Evolutionary conservation across 441 rosid genomes (phyloP).

Genomic region (Gossypium aridum): DNA sequence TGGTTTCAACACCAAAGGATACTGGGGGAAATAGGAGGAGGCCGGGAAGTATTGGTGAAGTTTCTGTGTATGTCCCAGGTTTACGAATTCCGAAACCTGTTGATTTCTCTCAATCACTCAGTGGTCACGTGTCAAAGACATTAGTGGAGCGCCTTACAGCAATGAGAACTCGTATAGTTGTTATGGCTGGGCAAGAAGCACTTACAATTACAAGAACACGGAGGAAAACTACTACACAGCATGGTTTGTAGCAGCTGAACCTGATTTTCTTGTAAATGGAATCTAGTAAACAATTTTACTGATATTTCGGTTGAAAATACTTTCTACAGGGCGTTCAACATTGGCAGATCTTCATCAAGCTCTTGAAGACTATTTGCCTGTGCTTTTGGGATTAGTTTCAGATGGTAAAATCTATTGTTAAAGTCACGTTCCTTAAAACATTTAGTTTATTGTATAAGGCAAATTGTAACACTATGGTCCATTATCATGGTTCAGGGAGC

Average conservation of each 20-base stretch:
- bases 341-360: conserved; percentile 94
- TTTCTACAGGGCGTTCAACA: conserved; percentile 78
- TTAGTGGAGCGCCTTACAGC: conserved; percentile 73
- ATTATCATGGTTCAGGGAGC: conserved; percentile 34
- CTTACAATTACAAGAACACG: conserved; percentile 82
- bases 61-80: conserved; percentile 85
- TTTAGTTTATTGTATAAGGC: background rate
- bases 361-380: conserved; percentile 92
- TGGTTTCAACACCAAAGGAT: conserved; percentile 69
- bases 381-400: conserved; percentile 80
- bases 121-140: conserved; percentile 64
- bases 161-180: conserved; percentile 80
- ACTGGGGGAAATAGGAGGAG: conserved; percentile 66
- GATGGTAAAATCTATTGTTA: conserved; percentile 44
- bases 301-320: conserved; percentile 12
- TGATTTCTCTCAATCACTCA: conserved; percentile 69
- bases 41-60: conserved; percentile 81
- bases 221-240: conserved; percentile 83
- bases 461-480: conserved; percentile 9
- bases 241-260: conserved; percentile 41
- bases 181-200: conserved; percentile 97
- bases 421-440: background rate
- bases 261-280: conserved; percentile 10
- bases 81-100: conserved; percentile 84
- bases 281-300: background rate